Conservation (phyloP, 768 basidiomycete species). For the Leccinellum rugosiceps region DNA sequence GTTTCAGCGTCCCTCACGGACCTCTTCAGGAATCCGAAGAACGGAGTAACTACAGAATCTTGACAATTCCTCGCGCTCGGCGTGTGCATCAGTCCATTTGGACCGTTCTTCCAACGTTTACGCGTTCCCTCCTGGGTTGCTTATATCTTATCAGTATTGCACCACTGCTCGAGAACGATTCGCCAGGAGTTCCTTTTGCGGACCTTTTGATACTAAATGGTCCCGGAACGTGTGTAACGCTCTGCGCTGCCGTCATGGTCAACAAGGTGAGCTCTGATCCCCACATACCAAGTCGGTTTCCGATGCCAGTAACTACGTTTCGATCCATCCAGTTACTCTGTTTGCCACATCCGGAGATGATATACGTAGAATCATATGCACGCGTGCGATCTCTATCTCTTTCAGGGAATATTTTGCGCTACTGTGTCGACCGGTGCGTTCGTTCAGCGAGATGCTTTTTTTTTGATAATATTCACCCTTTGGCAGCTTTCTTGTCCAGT, state of each 20-base stretch:
- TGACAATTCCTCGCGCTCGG: constrained; percentile 83
- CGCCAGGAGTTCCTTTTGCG: constrained; percentile 39
- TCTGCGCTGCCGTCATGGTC: constrained; percentile 68
- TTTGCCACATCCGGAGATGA: constrained; percentile 61
- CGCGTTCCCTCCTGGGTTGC: constrained; percentile 57
- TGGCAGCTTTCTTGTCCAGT: constrained; percentile 83
- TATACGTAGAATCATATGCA: constrained; percentile 95
- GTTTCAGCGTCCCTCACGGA: constrained; percentile 10
- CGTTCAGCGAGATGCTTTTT: constrained; percentile 50
- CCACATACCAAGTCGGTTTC: background rate
- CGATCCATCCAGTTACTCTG: constrained; percentile 68
- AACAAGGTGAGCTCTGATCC: constrained; percentile 55
- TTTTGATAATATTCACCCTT: background rate
- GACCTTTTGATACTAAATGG: constrained; percentile 90
- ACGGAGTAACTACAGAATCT: constrained; percentile 41
- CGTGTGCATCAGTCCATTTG: constrained; percentile 77
- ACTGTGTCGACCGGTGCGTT: constrained; percentile 75
- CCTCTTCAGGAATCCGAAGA: constrained; percentile 4
- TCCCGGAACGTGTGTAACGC: constrained; percentile 86
- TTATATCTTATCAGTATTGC: constrained; percentile 56
- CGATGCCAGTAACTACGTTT: constrained; percentile 7
- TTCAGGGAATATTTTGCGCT: constrained; percentile 76
- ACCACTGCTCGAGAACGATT: constrained; percentile 39
- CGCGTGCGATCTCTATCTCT: constrained; percentile 78
- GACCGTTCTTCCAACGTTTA: constrained; percentile 64